These are phyloP conservation scores for Tetrapisispora pingtungensis DNA, from an alignment of 805 yeast species.

Conservation along the genomic window DNA sequence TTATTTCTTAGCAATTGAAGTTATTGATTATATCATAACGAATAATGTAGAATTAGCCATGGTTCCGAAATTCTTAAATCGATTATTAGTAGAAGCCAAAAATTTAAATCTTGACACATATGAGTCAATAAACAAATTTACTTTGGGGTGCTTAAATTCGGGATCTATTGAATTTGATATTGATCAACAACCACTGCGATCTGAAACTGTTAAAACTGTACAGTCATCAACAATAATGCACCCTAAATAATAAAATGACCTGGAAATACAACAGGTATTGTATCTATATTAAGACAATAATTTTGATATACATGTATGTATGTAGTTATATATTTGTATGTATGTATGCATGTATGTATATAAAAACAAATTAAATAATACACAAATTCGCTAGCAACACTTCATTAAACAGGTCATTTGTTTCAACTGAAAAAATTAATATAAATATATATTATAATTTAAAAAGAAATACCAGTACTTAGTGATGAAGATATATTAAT, in stretches of 20 bases:
- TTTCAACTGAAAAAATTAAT: too few relatives aligned
- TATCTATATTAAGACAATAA: neutral
- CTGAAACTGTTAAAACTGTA: slow-evolving; percentile 3
- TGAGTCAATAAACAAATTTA: slow-evolving; percentile 10
- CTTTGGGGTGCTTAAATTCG: neutral
- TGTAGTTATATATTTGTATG: too few relatives aligned
- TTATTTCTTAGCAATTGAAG: slow-evolving; percentile 85
- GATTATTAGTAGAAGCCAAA: slow-evolving; percentile 34
- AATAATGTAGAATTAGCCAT: slow-evolving; percentile 68
- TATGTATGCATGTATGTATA: too few relatives aligned
- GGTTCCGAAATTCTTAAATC: slow-evolving; percentile 58
- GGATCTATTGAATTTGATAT: neutral
- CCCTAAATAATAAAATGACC: neutral
- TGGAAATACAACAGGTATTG: neutral
- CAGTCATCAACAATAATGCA: slow-evolving; percentile 2
- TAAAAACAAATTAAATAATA: too few relatives aligned
- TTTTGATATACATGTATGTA: neutral
- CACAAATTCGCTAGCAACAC: too few relatives aligned
- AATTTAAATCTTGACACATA: slow-evolving; percentile 7
- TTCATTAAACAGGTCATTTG: too few relatives aligned
- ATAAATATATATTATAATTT: too few relatives aligned
- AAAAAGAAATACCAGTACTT: too few relatives aligned
- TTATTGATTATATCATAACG: slow-evolving; percentile 72
- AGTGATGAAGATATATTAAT: too few relatives aligned
- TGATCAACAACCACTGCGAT: neutral